Percentiles rank a stretch among this genome's conserved stretches.
phyloP scores from a whole-genome alignment of 2,329 filamentous ascomycete genomes.

The Trichoderma simmonsii region DNA sequence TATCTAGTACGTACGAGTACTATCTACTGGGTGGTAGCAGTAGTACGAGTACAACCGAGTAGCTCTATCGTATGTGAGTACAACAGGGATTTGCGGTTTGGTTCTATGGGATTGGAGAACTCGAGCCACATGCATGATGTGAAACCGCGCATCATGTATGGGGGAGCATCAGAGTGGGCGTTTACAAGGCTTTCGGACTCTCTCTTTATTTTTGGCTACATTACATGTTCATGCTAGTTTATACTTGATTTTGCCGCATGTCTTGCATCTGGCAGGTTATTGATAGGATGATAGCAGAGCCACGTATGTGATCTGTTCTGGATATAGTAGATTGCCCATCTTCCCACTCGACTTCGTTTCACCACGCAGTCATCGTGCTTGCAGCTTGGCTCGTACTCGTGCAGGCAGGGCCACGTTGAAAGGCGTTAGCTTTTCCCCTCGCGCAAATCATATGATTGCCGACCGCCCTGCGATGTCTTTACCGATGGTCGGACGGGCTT shows the following conservation, averaged over 20 bases:
- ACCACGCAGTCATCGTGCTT: background rate
- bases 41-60: background rate
- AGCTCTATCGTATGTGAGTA: background rate
- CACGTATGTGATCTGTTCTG: slow-evolving; percentile 1
- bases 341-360: background rate
- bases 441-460: background rate
- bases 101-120: background rate
- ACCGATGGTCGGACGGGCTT: background rate
- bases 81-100: background rate
- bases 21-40: background rate
- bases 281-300: background rate
- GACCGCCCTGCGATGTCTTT: background rate
- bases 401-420: slow-evolving; percentile 5
- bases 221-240: background rate
- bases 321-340: background rate
- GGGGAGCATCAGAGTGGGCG: background rate
- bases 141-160: background rate
- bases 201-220: background rate
- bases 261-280: background rate
- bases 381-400: background rate
- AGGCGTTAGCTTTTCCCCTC: background rate
- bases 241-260: background rate
- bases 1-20: background rate
- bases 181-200: background rate
- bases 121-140: background rate